These are phyloP conservation scores for Claviceps sp. DNA, from an alignment of 2,329 filamentous ascomycete species.

Conservation along the genomic window DNA sequence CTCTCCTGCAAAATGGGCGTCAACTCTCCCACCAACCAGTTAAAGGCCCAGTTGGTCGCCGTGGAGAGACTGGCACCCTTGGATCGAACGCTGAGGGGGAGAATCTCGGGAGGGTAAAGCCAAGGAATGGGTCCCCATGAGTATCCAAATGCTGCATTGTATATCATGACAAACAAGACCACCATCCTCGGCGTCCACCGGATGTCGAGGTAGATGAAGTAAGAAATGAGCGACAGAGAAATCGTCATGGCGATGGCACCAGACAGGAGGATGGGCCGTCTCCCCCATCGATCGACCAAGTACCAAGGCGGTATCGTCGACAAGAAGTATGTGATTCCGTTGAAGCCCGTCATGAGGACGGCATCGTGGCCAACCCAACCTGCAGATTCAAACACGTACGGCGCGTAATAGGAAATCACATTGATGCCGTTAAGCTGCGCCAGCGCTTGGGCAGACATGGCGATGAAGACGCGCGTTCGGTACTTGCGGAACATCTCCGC, in stretches of 20 bases:
- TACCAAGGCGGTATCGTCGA: slow-evolving; percentile 97
- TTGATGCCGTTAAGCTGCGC: slow-evolving; percentile 98
- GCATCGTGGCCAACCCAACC: slow-evolving; percentile 89
- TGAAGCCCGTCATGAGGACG: slow-evolving; percentile 94
- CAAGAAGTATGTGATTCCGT: slow-evolving; percentile 75
- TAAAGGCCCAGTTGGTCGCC: slow-evolving; percentile 95
- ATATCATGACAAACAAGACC: slow-evolving; percentile 92
- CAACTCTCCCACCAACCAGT: slow-evolving; percentile 92
- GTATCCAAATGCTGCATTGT: slow-evolving; percentile 94
- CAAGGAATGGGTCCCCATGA: slow-evolving; percentile 94
- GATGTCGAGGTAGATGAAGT: slow-evolving; percentile 86
- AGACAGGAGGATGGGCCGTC: slow-evolving; percentile 76
- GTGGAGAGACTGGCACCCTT: slow-evolving; percentile 95
- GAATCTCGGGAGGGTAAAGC: slow-evolving; percentile 97
- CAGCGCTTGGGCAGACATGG: slow-evolving; percentile 93
- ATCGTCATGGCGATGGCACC: slow-evolving; percentile 84
- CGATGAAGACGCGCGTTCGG: slow-evolving; percentile 84
- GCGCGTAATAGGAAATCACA: slow-evolving; percentile 97
- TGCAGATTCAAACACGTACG: slow-evolving; percentile 88
- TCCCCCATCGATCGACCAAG: slow-evolving; percentile 82
- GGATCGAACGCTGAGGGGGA: slow-evolving; percentile 89
- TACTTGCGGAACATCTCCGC: slow-evolving; percentile 90
- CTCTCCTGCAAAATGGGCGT: slow-evolving; percentile 84
- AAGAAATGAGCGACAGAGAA: slow-evolving; percentile 79
- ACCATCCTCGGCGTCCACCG: slow-evolving; percentile 67